Evolutionary conservation across 805 yeast genomes (phyloP).

Genomic region (Wickerhamiella allomyrinae): DNA sequence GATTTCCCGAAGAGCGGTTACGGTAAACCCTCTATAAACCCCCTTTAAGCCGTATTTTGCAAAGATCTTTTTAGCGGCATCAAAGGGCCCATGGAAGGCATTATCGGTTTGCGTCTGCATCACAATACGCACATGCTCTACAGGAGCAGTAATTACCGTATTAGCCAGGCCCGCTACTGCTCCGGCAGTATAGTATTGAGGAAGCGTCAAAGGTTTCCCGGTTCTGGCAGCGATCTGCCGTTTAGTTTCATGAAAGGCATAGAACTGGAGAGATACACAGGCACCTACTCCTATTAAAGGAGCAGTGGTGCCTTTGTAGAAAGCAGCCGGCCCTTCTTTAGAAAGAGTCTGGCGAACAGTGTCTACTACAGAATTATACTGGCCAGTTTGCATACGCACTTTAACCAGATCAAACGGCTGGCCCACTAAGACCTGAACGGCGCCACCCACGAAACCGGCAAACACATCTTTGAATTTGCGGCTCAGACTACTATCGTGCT

Average conservation of each 20-base stretch:
- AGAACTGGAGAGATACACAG: constrained; percentile 56
- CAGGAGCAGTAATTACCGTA: constrained; percentile 47
- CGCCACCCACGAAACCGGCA: constrained; percentile 43
- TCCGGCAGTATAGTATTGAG: constrained; percentile 48
- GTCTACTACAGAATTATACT: constrained; percentile 36
- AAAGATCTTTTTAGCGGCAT: constrained; percentile 33
- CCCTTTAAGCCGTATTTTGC: constrained; percentile 33
- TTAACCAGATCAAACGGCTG: constrained; percentile 62
- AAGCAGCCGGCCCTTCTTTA: constrained; percentile 48
- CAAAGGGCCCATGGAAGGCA: constrained; percentile 28
- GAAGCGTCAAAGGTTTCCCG: constrained; percentile 27
- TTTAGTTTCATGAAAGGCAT: constrained; percentile 56
- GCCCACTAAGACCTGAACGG: constrained; percentile 40
- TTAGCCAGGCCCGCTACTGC: constrained; percentile 56
- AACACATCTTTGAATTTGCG: constrained; percentile 40
- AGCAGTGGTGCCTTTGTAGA: constrained; percentile 54
- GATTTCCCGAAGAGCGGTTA: constrained; percentile 45
- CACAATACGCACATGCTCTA: constrained; percentile 50
- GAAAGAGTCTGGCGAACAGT: constrained; percentile 40
- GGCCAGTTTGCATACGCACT: constrained; percentile 58
- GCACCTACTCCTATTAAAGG: constrained; percentile 59
- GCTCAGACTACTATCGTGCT: constrained; percentile 13
- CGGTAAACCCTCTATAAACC: constrained; percentile 38
- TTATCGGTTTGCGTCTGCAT: constrained; percentile 36
- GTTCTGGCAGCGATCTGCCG: constrained; percentile 31